A percentile compares a stretch with the other conserved stretches of the same genome.
These are phyloP conservation scores for Omphalea diandra DNA, from an alignment of 441 rosid species.

Conservation along the genomic window DNA sequence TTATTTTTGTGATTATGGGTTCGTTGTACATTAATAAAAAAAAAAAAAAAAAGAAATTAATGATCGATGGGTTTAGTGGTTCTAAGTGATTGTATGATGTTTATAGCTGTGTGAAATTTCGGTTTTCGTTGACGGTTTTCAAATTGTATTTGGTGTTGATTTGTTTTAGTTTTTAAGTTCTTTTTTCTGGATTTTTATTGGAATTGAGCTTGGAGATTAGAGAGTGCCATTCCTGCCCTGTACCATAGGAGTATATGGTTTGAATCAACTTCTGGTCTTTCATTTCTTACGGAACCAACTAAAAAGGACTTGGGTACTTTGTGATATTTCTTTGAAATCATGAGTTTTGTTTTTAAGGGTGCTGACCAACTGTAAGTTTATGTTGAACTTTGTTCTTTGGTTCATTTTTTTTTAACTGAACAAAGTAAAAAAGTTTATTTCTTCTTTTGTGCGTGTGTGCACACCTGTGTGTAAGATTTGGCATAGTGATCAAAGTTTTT, in stretches of 20 bases:
- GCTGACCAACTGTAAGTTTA: neutral
- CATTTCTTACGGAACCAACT: neutral
- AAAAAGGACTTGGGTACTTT: neutral
- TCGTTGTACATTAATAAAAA: no score
- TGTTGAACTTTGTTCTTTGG: neutral
- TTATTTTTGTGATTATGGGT: neutral
- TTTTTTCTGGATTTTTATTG: neutral
- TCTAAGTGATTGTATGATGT: slow-evolving; percentile 1
- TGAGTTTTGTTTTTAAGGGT: no score
- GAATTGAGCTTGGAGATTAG: neutral
- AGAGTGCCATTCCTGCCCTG: neutral
- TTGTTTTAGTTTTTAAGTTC: neutral
- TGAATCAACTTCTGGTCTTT: neutral
- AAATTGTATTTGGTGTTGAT: neutral
- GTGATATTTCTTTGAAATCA: neutral
- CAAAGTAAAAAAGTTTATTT: neutral
- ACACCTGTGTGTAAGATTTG: neutral
- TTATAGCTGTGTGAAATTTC: neutral
- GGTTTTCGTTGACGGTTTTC: neutral
- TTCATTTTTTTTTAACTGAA: neutral
- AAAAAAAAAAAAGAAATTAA: no score
- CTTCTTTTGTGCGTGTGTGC: neutral
- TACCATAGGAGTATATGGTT: neutral
- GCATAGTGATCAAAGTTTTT: neutral
- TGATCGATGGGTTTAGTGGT: neutral